phyloP scores from a whole-genome alignment of 2,329 filamentous ascomycete species.

The Diaporthe aspalathi region DNA sequence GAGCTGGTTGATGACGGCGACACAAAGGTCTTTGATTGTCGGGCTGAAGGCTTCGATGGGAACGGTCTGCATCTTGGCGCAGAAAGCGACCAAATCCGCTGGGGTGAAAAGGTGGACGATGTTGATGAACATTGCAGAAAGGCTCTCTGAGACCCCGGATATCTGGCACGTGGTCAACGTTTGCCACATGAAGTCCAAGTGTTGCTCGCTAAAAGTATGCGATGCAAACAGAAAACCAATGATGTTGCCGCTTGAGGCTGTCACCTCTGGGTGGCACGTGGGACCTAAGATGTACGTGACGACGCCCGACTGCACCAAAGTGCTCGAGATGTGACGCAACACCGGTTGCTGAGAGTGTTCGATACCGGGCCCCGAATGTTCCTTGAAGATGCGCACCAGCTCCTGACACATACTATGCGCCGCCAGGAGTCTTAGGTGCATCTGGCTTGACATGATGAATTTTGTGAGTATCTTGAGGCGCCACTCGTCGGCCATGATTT shows the following conservation, averaged over 20 bases:
- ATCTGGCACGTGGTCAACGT: conserved; percentile 86
- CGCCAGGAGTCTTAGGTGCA: conserved; percentile 88
- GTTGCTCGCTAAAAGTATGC: conserved; percentile 74
- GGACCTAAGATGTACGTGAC: conserved; percentile 90
- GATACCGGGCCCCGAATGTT: conserved; percentile 60
- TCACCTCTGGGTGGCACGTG: conserved; percentile 92
- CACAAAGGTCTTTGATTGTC: conserved; percentile 71
- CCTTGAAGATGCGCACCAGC: conserved; percentile 75
- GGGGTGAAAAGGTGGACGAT: conserved; percentile 62
- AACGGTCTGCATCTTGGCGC: conserved; percentile 74
- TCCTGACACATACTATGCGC: conserved; percentile 79
- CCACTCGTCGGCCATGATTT: conserved; percentile 72
- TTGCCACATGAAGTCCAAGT: conserved; percentile 87
- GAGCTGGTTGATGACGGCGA: conserved; percentile 64
- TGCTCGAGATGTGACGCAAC: conserved; percentile 75
- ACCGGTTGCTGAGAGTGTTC: conserved; percentile 56
- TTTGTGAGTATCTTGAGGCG: conserved; percentile 75
- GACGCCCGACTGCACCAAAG: conserved; percentile 76
- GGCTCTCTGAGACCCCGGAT: conserved; percentile 83
- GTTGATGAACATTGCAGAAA: conserved; percentile 72
- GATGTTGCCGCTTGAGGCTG: conserved; percentile 83
- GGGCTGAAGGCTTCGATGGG: conserved; percentile 72
- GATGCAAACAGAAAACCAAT: conserved; percentile 89
- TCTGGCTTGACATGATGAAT: conserved; percentile 84
- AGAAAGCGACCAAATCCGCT: conserved; percentile 71